phyloP scores from a whole-genome alignment of 441 rosid species.

The Pelargonium australe region DNA sequence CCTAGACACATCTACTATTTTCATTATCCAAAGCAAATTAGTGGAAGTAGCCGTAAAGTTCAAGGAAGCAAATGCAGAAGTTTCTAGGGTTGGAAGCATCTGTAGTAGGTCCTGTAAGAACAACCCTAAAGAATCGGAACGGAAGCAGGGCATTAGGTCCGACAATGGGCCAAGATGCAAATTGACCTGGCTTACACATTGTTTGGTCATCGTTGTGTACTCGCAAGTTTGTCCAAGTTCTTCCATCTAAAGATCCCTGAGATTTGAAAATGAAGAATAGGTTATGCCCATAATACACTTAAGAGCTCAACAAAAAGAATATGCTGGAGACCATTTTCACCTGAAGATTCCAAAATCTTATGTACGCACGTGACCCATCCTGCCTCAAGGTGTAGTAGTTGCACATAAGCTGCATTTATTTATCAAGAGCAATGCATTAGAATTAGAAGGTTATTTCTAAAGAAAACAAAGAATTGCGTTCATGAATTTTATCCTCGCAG shows the following conservation, averaged over 20 bases:
- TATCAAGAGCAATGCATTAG: neutral
- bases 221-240: conserved; percentile 62
- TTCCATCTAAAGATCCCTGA: conserved; percentile 81
- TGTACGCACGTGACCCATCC: conserved; percentile 79
- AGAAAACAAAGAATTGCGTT: neutral
- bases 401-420: conserved; percentile 83
- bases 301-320: neutral
- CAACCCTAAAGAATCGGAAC: conserved; percentile 68
- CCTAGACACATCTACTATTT: neutral
- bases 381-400: conserved; percentile 84
- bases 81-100: conserved; percentile 72
- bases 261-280: conserved; percentile 8
- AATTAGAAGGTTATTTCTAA: neutral
- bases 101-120: conserved; percentile 59
- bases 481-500: neutral
- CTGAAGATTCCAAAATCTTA: conserved; percentile 85
- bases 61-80: conserved; percentile 84
- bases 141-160: conserved; percentile 76
- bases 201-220: conserved; percentile 73
- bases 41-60: conserved; percentile 83
- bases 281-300: neutral
- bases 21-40: conserved; percentile 17
- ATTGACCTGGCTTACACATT: conserved; percentile 78
- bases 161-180: conserved; percentile 70
- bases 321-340: conserved; percentile 26